These are phyloP conservation scores for Heliocybe sulcata DNA, from an alignment of 1,284 basidiomycete genomes.

Conservation along the genomic window DNA sequence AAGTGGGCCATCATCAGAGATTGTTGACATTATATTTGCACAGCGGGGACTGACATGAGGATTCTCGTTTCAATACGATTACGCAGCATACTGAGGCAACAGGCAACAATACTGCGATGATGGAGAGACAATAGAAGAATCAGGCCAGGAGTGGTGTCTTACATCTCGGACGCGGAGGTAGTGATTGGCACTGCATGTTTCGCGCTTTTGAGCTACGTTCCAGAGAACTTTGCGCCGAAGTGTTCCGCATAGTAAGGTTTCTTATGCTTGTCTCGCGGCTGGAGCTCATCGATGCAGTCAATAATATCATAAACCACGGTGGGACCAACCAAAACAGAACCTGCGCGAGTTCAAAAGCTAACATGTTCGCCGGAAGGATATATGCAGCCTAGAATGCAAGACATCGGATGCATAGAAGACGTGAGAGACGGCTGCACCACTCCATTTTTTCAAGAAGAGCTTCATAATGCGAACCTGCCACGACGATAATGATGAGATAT, in stretches of 20 bases:
- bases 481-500: too few species aligned
- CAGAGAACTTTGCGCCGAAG: too few species aligned
- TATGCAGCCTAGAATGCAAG: background rate
- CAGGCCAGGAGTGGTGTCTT: background rate
- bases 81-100: background rate
- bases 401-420: background rate
- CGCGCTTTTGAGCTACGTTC: background rate
- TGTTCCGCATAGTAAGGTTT: too few species aligned
- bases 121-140: background rate
- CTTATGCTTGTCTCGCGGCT: too few species aligned
- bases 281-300: background rate
- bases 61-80: background rate
- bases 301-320: slow-evolving; percentile 8
- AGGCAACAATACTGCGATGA: background rate
- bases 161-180: background rate
- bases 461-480: too few species aligned
- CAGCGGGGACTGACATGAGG: background rate
- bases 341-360: background rate
- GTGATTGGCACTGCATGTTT: background rate
- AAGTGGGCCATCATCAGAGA: background rate
- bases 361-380: background rate
- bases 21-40: background rate
- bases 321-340: slow-evolving; percentile 2
- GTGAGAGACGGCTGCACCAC: too few species aligned
- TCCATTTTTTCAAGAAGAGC: too few species aligned